Conservation (phyloP, 2,329 filamentous ascomycete species). For the Ascochyta clinopodiicola region DNA sequence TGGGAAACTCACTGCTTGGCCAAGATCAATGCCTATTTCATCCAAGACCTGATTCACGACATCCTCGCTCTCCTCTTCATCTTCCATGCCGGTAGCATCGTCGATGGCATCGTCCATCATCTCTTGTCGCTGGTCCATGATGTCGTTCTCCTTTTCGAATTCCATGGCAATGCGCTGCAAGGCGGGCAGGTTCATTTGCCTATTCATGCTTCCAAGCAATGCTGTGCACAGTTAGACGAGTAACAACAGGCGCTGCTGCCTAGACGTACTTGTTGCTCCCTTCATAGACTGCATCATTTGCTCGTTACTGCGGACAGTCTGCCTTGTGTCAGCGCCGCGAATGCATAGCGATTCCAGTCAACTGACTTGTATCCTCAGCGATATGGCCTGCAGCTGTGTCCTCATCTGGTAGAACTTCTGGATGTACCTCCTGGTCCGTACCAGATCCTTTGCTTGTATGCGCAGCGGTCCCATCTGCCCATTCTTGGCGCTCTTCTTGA, state of each 20-base stretch:
- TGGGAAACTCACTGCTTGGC: conserved; percentile 73
- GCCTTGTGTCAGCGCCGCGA: conserved; percentile 27
- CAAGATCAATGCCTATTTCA: conserved; percentile 94
- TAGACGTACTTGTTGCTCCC: conserved; percentile 71
- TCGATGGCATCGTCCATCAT: conserved; percentile 99
- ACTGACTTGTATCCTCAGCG: conserved; percentile 85
- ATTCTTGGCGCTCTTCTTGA: conserved; percentile 98
- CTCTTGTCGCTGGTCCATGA: conserved; percentile 98
- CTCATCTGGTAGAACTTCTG: conserved; percentile 99
- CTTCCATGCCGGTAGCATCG: conserved; percentile 87
- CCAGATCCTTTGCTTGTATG: conserved; percentile 97
- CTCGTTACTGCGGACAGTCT: conserved; percentile 98
- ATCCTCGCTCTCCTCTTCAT: conserved; percentile 96
- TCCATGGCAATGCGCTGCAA: conserved; percentile 98
- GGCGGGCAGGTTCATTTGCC: conserved; percentile 94
- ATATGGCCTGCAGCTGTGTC: conserved; percentile 95
- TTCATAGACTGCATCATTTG: conserved; percentile 99
- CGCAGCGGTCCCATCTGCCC: conserved; percentile 98
- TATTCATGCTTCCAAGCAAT: conserved; percentile 95
- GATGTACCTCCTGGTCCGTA: conserved; percentile 90
- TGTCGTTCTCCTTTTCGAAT: conserved; percentile 97
- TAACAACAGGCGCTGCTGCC: not conserved
- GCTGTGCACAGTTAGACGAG: conserved; percentile 50
- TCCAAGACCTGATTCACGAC: conserved; percentile 96
- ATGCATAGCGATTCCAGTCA: not conserved